Evolutionary conservation across 208 protist species (phyloP).

Genomic region (Trypanosoma rangeli): DNA sequence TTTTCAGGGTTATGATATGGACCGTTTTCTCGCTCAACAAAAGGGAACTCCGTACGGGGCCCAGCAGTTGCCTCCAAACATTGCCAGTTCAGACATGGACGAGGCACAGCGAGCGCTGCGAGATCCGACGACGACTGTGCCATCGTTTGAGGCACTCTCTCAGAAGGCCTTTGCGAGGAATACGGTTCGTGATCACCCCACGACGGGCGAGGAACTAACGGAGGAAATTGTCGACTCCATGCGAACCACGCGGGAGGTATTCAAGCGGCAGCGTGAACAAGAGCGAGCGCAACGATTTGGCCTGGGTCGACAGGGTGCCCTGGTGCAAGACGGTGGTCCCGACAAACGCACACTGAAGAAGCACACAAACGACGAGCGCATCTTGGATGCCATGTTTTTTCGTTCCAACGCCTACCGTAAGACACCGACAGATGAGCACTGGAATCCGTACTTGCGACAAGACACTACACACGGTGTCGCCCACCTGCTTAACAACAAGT

Average conservation of each 20-base stretch:
- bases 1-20: constrained; percentile 88
- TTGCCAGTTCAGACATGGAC: constrained; percentile 63
- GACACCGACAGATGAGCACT: constrained; percentile 70
- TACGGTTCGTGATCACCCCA: constrained; percentile 60
- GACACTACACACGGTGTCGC: constrained; percentile 65
- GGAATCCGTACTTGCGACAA: constrained; percentile 69
- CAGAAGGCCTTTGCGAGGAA: constrained; percentile 57
- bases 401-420: constrained; percentile 64
- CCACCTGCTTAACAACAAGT: constrained; percentile 77
- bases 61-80: constrained; percentile 55
- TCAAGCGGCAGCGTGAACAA: constrained; percentile 30
- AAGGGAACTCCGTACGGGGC: constrained; percentile 70
- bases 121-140: constrained; percentile 12
- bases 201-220: constrained; percentile 78
- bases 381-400: constrained; percentile 74
- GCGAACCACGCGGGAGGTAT: constrained; percentile 27
- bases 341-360: constrained; percentile 70
- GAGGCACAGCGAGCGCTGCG: constrained; percentile 75
- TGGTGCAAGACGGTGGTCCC: constrained; percentile 88
- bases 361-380: constrained; percentile 86
- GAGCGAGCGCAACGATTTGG: constrained; percentile 80
- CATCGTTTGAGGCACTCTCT: constrained; percentile 42
- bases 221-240: constrained; percentile 44
- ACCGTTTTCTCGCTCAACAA: constrained; percentile 71
- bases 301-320: constrained; percentile 75